Evolutionary conservation across 2,329 filamentous ascomycete species (phyloP).

Genomic region (Aspergillus costaricaensis): DNA sequence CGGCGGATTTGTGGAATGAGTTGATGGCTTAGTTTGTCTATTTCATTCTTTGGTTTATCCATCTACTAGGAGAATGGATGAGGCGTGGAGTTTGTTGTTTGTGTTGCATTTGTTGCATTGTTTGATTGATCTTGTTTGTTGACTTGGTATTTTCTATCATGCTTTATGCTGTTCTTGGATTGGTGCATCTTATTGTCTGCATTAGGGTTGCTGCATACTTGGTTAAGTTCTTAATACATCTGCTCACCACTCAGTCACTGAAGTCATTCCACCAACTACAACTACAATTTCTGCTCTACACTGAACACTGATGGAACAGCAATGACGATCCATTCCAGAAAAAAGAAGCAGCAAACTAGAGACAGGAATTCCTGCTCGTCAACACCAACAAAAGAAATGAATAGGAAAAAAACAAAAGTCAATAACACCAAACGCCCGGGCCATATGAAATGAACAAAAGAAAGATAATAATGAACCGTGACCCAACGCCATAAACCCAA

Average conservation of each 20-base stretch:
- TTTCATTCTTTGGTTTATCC: neutral
- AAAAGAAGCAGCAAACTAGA: neutral
- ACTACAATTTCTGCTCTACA: neutral
- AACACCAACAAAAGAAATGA: neutral
- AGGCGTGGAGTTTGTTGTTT: no score
- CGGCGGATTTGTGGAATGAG: slow-evolving; percentile 24
- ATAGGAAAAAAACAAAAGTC: neutral
- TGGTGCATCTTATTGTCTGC: no score
- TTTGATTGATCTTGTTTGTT: no score
- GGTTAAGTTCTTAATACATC: no score
- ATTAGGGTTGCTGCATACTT: no score
- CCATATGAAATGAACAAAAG: neutral
- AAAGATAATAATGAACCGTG: no score
- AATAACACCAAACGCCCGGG: neutral
- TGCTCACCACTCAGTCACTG: neutral
- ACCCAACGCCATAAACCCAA: no score
- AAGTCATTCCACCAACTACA: neutral
- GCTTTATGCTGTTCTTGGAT: no score
- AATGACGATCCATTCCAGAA: neutral
- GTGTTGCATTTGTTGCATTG: no score
- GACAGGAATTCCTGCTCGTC: neutral
- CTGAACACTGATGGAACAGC: neutral
- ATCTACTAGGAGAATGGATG: no score
- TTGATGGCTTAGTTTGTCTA: slow-evolving; percentile 15
- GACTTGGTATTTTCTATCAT: no score